Conservation (phyloP, 2,329 filamentous ascomycete species). For the Cadophora luteo-olivacea region DNA sequence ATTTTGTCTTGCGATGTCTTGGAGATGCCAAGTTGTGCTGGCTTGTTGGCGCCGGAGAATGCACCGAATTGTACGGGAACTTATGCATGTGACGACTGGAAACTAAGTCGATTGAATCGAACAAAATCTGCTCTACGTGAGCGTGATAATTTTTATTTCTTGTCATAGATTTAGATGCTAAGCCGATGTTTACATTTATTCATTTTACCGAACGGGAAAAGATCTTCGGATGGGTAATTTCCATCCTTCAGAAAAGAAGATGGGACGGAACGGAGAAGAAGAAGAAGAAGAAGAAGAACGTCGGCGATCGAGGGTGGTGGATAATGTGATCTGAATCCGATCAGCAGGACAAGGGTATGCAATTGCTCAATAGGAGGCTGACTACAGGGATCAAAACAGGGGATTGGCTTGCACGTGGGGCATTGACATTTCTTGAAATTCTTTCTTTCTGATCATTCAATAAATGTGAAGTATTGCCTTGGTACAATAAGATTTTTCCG, state of each 20-base stretch:
- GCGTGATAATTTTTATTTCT: no score
- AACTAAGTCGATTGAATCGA: neutral
- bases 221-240: neutral
- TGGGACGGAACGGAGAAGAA: neutral
- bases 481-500: neutral
- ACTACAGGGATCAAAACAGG: neutral
- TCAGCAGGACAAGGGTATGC: constrained; percentile 9
- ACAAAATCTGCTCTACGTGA: constrained; percentile 1
- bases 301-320: neutral
- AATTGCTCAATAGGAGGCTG: neutral
- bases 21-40: neutral
- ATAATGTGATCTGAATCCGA: neutral
- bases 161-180: neutral
- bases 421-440: neutral
- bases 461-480: neutral
- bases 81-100: neutral
- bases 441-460: neutral
- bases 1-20: neutral
- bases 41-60: neutral
- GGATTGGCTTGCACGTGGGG: constrained; percentile 9
- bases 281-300: neutral
- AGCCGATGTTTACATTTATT: neutral
- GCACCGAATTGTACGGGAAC: neutral
- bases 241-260: neutral
- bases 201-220: neutral